Evolutionary conservation across 148 eudicot genomes (phyloP).

Genomic region (Rhododendron ferrugineum): DNA sequence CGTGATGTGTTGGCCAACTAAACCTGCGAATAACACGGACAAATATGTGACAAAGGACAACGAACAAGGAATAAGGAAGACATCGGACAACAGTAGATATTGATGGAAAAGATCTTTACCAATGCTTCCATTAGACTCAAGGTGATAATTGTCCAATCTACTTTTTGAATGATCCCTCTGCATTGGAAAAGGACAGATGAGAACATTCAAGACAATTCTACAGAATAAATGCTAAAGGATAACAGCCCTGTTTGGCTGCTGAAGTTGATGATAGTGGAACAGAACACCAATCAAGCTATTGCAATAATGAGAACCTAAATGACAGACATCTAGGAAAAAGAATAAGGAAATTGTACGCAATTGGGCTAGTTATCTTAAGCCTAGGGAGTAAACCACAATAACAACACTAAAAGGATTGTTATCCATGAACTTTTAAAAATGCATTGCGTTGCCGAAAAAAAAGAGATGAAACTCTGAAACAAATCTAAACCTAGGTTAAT

Average conservation of each 20-base stretch:
- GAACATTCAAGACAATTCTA: background rate
- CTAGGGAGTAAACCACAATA: background rate
- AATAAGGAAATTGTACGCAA: background rate
- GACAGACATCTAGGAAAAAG: background rate
- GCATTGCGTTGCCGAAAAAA: background rate
- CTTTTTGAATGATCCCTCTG: slow-evolving; percentile 69
- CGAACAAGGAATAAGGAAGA: background rate
- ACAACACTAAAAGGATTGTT: background rate
- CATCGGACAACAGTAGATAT: background rate
- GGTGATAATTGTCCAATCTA: slow-evolving; percentile 56
- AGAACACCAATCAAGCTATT: background rate
- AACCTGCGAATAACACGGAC: slow-evolving; percentile 31
- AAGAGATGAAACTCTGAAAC: background rate
- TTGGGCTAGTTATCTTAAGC: background rate
- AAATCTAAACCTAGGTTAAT: background rate
- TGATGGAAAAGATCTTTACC: slow-evolving; percentile 37
- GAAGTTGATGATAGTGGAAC: background rate
- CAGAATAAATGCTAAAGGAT: background rate
- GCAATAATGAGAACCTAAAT: background rate
- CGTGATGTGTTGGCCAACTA: slow-evolving; percentile 46
- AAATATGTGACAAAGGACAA: slow-evolving; percentile 6
- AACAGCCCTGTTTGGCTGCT: background rate
- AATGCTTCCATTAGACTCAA: slow-evolving; percentile 63
- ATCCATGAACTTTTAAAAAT: background rate
- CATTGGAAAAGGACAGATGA: slow-evolving; percentile 18